Conservation (phyloP, 495 filamentous ascomycete species). For the Lepraria neglecta region DNA sequence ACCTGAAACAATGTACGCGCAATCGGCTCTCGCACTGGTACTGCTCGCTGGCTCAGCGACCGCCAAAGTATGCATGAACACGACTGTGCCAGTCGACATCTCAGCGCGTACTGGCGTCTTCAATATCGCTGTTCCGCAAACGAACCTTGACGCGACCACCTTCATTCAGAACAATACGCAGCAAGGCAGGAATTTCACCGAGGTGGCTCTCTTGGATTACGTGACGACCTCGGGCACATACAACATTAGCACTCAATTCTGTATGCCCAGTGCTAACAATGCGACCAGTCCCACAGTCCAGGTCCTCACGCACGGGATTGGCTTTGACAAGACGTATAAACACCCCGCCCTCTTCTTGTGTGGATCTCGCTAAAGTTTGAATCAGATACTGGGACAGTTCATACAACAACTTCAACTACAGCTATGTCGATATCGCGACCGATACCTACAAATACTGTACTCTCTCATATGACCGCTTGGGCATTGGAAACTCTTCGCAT, state of each 20-base stretch:
- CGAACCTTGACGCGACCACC: slow-evolving; percentile 38
- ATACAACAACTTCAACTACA: slow-evolving; percentile 49
- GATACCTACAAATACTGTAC: slow-evolving; percentile 48
- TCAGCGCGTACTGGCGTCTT: slow-evolving; percentile 37
- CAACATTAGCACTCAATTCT: slow-evolving; percentile 36
- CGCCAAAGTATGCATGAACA: slow-evolving; percentile 37
- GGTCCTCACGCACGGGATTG: slow-evolving; percentile 57
- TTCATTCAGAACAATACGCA: slow-evolving; percentile 34
- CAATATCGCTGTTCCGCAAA: slow-evolving; percentile 31
- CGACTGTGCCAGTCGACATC: slow-evolving; percentile 35
- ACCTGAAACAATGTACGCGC: slow-evolving; percentile 3
- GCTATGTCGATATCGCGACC: slow-evolving; percentile 50
- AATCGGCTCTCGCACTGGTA: slow-evolving; percentile 9
- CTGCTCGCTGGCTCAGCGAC: slow-evolving; percentile 18
- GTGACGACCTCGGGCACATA: slow-evolving; percentile 31
- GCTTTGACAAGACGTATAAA: slow-evolving; percentile 47
- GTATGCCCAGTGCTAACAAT: slow-evolving; percentile 32
- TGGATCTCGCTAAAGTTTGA: neutral
- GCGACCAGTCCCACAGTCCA: slow-evolving; percentile 41
- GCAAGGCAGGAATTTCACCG: slow-evolving; percentile 34
- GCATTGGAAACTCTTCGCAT: slow-evolving; percentile 49
- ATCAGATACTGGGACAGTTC: slow-evolving; percentile 54
- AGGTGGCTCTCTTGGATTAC: slow-evolving; percentile 30
- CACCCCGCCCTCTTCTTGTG: neutral
- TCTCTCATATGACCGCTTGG: slow-evolving; percentile 53